Base-by-base conservation (phyloP, 2,329 filamentous ascomycete genomes). In the Kalmusia sp. region DNA sequence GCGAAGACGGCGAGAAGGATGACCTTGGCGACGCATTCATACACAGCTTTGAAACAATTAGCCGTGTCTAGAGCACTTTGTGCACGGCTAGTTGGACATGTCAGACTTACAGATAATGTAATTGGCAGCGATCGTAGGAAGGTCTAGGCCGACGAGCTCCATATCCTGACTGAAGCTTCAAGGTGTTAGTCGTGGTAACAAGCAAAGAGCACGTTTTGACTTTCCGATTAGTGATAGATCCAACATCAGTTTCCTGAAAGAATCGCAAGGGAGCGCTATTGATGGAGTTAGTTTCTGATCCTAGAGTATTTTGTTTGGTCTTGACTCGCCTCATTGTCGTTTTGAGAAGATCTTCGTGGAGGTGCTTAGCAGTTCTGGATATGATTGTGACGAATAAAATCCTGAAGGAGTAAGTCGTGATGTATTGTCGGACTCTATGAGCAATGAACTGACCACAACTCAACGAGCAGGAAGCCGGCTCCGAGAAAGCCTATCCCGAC, bases 101-200 rank as follows among this genome's bases (percentile, higher is more conserved):
- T 37, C 17, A 37, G 30, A 53, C 51, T 44, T 31, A 53, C 51
- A 24, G 38, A 53, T 53, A 28, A 53, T 53, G 38, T 53, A 53
- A 44, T 53, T 53, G 22, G 51, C 37, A 35, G 46, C 45, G 35
- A 50, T 47, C 19, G 33, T 49, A 21, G 47, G 39, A 31, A 54
- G 51, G 40, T 54, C 39, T 24, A 54, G 30, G 45, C 30, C 52
- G 12, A 55, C 28, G 25, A 55, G 35, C 34, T 47, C 40, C 47
- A 55, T 55, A 40, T 55, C 52, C 22, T 55, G 52, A 33, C 47
- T 51, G 46, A 54, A 54, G 46, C 51, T 53, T 43, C 22, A 49
- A 44, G 51, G 37, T 25, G 51, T 53, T 25, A 53, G 50, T 40
- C 25, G 3, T 33, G 9, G 17, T 40, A 33, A 46, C 33, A n/a